Percentiles rank a stretch among this genome's conserved stretches.
phyloP scores from a whole-genome alignment of 2,329 filamentous ascomycete species.

The Emmonsiellopsis sp. region DNA sequence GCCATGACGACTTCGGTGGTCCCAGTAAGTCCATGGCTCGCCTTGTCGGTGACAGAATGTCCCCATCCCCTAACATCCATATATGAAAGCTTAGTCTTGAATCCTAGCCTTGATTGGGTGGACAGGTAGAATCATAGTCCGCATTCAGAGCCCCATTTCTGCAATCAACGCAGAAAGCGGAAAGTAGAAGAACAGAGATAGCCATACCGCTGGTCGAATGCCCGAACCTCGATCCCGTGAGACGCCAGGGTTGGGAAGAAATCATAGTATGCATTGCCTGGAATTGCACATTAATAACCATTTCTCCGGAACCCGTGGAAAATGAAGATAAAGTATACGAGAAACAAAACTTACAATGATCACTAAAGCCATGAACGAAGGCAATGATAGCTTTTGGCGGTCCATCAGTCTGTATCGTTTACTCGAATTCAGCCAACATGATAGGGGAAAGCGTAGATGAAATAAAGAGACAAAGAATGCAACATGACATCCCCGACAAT shows the following conservation, averaged over 20 bases:
- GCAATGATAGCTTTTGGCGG: conserved; percentile 61
- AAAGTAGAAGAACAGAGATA: not conserved
- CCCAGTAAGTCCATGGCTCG: conserved; percentile 64
- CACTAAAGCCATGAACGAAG: conserved; percentile 84
- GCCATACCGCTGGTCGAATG: conserved; percentile 64
- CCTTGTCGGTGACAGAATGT: conserved; percentile 52
- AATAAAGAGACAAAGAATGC: not conserved
- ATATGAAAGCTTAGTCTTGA: conserved; percentile 1
- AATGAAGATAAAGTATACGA: not conserved
- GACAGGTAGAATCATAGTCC: not conserved
- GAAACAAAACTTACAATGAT: conserved; percentile 48
- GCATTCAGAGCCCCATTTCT: not conserved
- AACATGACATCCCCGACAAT: not conserved
- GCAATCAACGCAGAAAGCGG: not conserved
- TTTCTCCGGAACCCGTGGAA: conserved; percentile 1
- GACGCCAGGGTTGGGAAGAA: conserved; percentile 64
- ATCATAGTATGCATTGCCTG: conserved; percentile 62
- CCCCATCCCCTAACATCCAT: conserved; percentile 60
- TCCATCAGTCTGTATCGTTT: conserved; percentile 42
- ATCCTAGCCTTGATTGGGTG: not conserved
- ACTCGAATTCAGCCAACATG: not conserved
- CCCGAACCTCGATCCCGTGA: conserved; percentile 64
- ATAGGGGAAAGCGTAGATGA: too few relatives aligned
- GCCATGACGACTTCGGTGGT: conserved; percentile 62
- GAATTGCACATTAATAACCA: conserved; percentile 1